phyloP scores from a whole-genome alignment of 352 stramenopile species.

The Pythium oligandrum region DNA sequence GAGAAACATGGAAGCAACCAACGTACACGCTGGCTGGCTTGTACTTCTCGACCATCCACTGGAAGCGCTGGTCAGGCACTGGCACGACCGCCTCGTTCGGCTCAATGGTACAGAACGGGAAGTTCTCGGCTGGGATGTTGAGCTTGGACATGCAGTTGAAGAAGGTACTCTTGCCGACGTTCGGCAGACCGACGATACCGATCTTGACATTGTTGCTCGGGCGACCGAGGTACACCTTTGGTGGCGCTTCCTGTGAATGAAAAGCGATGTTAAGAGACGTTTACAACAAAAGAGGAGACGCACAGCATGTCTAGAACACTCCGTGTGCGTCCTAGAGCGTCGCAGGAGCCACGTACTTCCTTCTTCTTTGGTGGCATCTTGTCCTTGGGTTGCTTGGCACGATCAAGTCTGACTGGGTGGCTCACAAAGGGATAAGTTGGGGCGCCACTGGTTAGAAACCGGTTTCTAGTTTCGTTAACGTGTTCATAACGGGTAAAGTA shows the following conservation, averaged over 20 bases:
- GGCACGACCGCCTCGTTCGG: constrained; percentile 97
- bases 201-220: constrained; percentile 96
- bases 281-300: background rate
- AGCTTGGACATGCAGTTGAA: constrained; percentile 99
- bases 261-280: background rate
- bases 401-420: background rate
- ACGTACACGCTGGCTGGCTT: constrained; percentile 90
- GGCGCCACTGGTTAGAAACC: background rate
- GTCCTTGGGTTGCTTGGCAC: constrained; percentile 1
- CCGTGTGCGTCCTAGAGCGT: background rate
- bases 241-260: constrained; percentile 18
- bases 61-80: constrained; percentile 98
- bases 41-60: constrained; percentile 96
- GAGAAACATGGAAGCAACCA: background rate
- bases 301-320: background rate
- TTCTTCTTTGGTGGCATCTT: constrained; percentile 87
- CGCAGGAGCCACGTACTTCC: constrained; percentile 33
- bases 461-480: background rate
- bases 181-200: constrained; percentile 98
- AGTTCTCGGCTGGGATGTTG: constrained; percentile 91
- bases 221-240: constrained; percentile 75
- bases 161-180: constrained; percentile 99
- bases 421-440: background rate
- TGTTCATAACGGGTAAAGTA: background rate
- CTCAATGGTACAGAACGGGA: constrained; percentile 99